Evolutionary conservation across 1,139 yeast genomes (phyloP).

Genomic region (Yamadazyma diospyri): DNA sequence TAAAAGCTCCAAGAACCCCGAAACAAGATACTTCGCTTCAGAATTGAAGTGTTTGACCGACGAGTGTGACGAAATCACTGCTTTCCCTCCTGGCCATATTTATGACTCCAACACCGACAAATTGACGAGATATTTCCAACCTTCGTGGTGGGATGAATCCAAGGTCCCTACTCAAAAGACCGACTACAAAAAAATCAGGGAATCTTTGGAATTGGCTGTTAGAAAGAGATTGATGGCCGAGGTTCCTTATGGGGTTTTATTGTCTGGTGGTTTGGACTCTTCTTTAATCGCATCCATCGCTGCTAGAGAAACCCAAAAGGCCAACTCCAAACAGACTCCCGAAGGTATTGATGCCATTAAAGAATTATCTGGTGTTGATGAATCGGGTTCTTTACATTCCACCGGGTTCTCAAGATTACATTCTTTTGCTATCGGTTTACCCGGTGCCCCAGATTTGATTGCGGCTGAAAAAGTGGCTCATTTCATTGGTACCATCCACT

Average conservation of each 20-base stretch:
- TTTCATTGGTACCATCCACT: conserved; percentile 92
- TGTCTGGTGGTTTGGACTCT: conserved; percentile 96
- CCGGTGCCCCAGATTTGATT: conserved; percentile 94
- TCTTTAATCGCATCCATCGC: conserved; percentile 96
- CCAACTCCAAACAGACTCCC: conserved; percentile 62
- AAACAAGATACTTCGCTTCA: conserved; percentile 83
- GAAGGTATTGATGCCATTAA: conserved; percentile 50
- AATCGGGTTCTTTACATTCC: conserved; percentile 72
- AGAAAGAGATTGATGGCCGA: conserved; percentile 99
- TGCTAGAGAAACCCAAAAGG: conserved; percentile 88
- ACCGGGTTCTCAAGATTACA: conserved; percentile 85
- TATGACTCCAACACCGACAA: conserved; percentile 89
- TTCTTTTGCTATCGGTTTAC: conserved; percentile 95
- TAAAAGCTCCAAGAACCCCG: conserved; percentile 63
- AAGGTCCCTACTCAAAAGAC: conserved; percentile 72
- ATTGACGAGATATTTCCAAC: conserved; percentile 82
- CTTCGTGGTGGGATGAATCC: conserved; percentile 88
- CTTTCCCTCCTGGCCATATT: conserved; percentile 98
- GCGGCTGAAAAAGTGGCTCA: conserved; percentile 97
- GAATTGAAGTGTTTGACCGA: conserved; percentile 92
- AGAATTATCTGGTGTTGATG: conserved; percentile 90
- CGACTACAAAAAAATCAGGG: conserved; percentile 70
- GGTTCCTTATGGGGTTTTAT: conserved; percentile 95
- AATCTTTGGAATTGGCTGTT: conserved; percentile 85
- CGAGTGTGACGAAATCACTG: conserved; percentile 86